Evolutionary conservation across 2,329 filamentous ascomycete species (phyloP).

Genomic region (Trichoderma aggressivum): DNA sequence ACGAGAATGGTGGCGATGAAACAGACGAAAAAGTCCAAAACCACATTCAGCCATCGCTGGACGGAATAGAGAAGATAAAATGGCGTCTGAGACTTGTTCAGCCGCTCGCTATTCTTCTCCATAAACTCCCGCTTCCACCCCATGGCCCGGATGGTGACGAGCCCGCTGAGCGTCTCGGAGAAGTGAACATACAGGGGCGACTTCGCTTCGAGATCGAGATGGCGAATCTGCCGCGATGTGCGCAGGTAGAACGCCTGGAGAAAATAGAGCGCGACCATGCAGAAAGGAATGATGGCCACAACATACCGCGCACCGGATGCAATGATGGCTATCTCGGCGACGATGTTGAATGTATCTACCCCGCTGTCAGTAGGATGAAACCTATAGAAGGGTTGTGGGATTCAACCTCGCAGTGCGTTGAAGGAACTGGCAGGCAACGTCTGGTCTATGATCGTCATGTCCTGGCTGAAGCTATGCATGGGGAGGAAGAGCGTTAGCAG

Average conservation of each 20-base stretch:
- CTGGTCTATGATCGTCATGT: too few relatives aligned
- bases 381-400: too few relatives aligned
- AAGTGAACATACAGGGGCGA: conserved; percentile 44
- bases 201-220: conserved; percentile 50
- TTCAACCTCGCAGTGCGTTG: too few relatives aligned
- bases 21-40: conserved; percentile 45
- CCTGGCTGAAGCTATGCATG: too few relatives aligned
- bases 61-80: conserved; percentile 52
- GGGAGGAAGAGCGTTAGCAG: too few relatives aligned
- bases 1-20: conserved; percentile 27
- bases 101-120: neutral
- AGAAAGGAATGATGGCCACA: conserved; percentile 33
- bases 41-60: conserved; percentile 51
- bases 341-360: neutral
- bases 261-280: conserved; percentile 39
- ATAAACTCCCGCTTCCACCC: neutral
- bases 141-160: neutral
- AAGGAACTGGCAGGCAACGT: too few relatives aligned
- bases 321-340: too few relatives aligned
- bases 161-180: neutral
- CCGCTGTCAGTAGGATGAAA: too few relatives aligned
- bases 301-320: too few relatives aligned
- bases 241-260: conserved; percentile 50
- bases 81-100: conserved; percentile 48
- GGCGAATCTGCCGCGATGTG: conserved; percentile 50